Evolutionary conservation across 1,284 basidiomycete genomes (phyloP).

Genomic region (Pseudozyma hubeiensis): DNA sequence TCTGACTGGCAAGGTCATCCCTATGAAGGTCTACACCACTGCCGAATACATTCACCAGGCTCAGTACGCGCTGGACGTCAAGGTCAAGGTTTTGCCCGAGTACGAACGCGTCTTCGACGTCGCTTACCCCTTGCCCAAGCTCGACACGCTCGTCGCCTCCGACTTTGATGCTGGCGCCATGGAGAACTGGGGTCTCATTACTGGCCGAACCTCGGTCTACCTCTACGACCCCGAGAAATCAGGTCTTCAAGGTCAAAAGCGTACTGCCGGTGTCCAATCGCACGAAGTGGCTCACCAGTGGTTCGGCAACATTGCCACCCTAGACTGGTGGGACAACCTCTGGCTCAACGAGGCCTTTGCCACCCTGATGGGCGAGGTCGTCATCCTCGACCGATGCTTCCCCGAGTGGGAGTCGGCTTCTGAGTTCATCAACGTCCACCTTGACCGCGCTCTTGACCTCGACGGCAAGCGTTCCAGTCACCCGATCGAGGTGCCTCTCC

Average conservation of each 20-base stretch:
- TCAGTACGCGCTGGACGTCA: slow-evolving; percentile 84
- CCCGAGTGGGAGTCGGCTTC: slow-evolving; percentile 74
- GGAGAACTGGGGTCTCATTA: slow-evolving; percentile 90
- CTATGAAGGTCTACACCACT: slow-evolving; percentile 86
- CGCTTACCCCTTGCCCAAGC: slow-evolving; percentile 89
- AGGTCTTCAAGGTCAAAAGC: slow-evolving; percentile 82
- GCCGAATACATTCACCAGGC: slow-evolving; percentile 85
- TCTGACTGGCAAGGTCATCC: slow-evolving; percentile 82
- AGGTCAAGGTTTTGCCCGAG: slow-evolving; percentile 84
- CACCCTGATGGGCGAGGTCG: slow-evolving; percentile 84
- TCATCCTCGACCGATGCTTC: slow-evolving; percentile 77
- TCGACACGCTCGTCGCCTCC: slow-evolving; percentile 68
- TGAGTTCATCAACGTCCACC: slow-evolving; percentile 73
- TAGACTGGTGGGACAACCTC: slow-evolving; percentile 84
- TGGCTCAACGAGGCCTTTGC: slow-evolving; percentile 82
- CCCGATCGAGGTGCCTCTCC: slow-evolving; percentile 85
- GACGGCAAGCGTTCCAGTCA: slow-evolving; percentile 93
- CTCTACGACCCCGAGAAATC: slow-evolving; percentile 83
- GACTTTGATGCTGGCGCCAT: slow-evolving; percentile 94
- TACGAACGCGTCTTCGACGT: slow-evolving; percentile 91
- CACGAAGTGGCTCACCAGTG: slow-evolving; percentile 76
- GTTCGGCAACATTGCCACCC: slow-evolving; percentile 90
- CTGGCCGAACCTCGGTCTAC: slow-evolving; percentile 85
- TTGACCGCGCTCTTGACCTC: slow-evolving; percentile 77
- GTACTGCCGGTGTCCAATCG: slow-evolving; percentile 81